phyloP scores from a whole-genome alignment of 192 early-diverging fungal species.

The Bifiguratus adelaidae region DNA sequence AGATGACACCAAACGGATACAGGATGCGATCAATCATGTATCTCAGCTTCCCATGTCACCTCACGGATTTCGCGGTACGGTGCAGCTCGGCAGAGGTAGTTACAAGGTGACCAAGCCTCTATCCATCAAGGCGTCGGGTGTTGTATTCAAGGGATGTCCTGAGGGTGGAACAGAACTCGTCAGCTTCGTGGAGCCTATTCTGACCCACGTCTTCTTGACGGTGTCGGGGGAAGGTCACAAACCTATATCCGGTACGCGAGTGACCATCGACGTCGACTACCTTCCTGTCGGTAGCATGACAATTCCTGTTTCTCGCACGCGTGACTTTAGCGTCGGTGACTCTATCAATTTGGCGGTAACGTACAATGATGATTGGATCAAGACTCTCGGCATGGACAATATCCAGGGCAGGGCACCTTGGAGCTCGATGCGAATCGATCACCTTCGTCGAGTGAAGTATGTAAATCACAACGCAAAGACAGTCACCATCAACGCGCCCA shows the following conservation, averaged over 20 bases:
- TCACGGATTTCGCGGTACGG: slow-evolving; percentile 16
- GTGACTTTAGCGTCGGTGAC: slow-evolving; percentile 19
- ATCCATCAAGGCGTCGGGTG: slow-evolving; percentile 16
- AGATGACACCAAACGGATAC: slow-evolving; percentile 28
- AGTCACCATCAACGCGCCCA: slow-evolving; percentile 21
- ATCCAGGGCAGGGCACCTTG: slow-evolving; percentile 25
- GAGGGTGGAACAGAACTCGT: slow-evolving; percentile 23
- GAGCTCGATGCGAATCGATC: slow-evolving; percentile 20
- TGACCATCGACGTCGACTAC: slow-evolving; percentile 21
- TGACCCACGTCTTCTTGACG: slow-evolving; percentile 15
- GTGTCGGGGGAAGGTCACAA: slow-evolving; percentile 16
- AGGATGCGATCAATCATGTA: slow-evolving; percentile 17
- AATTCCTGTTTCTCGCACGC: background rate
- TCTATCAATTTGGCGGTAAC: slow-evolving; percentile 18
- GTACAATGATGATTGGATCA: slow-evolving; percentile 28
- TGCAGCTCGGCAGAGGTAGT: slow-evolving; percentile 19
- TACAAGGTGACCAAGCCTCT: slow-evolving; percentile 20
- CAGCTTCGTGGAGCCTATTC: slow-evolving; percentile 18
- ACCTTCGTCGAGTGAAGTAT: slow-evolving; percentile 19
- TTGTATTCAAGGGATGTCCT: slow-evolving; percentile 25
- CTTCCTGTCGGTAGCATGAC: slow-evolving; percentile 22
- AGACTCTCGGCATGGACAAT: slow-evolving; percentile 31
- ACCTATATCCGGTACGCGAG: slow-evolving; percentile 9
- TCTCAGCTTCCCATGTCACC: background rate
- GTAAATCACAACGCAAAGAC: slow-evolving; percentile 12